Base-by-base conservation (phyloP, 108 stramenopile genomes). In the Hondaea fermentalgiana region DNA sequence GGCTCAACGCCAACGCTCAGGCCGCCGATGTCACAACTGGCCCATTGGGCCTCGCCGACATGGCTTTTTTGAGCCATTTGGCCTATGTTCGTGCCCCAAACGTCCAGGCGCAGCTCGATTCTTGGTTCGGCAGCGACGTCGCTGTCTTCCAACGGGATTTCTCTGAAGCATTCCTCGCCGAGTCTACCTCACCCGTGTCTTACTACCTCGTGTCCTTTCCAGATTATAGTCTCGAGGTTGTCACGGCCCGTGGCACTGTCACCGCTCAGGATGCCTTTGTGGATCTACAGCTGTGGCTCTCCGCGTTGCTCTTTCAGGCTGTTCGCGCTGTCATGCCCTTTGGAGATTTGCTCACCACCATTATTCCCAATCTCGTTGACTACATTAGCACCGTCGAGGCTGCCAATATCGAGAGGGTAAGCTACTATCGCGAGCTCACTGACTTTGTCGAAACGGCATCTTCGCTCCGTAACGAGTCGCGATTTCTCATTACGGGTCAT, bases 241-340 rank as follows among this genome's bases (percentile, higher is more conserved):
- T 97, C 57, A 64, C 91, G 47, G 95, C 96, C 72, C 93, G 96
- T 42, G 96, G 96, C 21, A 95, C 95, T n/a, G 72, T 90, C 44
- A 96, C 94, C 58, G 72, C 90, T 10, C 95, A 91, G 92, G 96
- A 97, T 72, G 91, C 92, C 91, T 88, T 97, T 42, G 91, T 93
- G 4, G 94, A 97, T 88, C 87, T 92, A 23, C 95, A 96, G 87
- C 90, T 96, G 3, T 97, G 96, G 95, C 91, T 92, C 19, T 90
- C 95, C 5, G 93, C 95, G 53, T 92, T 87, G 14, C 88, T 96
- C 44, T 90, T 94, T 35, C 96, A 96, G 88, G 45, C 72, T 8
- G 60, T 96, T 16, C 91, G 95, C 64, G 92, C 88, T 72, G 35
- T 94, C 8, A 87, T 95, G 5, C 95, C 96, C 5, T 88, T 91